phyloP scores from a whole-genome alignment of 2,329 filamentous ascomycete species.

The Hypoxylon sp. region DNA sequence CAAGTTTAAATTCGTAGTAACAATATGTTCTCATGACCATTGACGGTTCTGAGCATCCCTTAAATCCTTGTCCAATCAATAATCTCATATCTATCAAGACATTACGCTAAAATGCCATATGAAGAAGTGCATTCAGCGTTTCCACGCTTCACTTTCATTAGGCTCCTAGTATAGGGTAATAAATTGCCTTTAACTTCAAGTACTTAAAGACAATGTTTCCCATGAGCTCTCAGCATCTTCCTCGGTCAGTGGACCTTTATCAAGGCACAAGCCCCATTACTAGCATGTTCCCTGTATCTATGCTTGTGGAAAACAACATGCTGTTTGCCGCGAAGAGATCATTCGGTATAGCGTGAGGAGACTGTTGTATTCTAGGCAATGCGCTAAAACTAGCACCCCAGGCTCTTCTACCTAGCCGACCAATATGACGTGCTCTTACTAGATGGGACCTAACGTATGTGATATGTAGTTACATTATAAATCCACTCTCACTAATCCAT shows the following conservation, averaged over 20 bases:
- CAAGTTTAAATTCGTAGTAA: not conserved
- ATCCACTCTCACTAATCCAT: not conserved
- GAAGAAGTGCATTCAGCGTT: not conserved
- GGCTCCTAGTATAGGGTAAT: not conserved
- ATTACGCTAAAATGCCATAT: not conserved
- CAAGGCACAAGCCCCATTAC: not conserved
- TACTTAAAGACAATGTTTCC: not conserved
- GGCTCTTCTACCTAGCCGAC: not conserved
- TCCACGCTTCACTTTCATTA: not conserved
- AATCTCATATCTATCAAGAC: too few relatives aligned
- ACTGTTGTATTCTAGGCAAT: constrained; percentile 19
- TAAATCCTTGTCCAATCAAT: not conserved
- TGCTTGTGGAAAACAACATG: constrained; percentile 8
- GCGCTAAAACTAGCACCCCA: constrained; percentile 16
- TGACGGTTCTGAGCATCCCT: not conserved
- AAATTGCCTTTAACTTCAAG: not conserved
- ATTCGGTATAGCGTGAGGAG: constrained; percentile 34
- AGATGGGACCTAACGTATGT: not conserved
- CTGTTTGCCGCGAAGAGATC: constrained; percentile 16
- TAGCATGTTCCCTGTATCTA: constrained; percentile 19
- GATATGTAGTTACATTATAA: not conserved
- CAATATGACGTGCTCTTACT: not conserved
- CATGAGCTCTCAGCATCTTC: not conserved
- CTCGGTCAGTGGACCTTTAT: constrained; percentile 8
- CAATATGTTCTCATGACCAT: too few relatives aligned